Conservation (phyloP, 495 filamentous ascomycete species). For the Podospora pseudocomata region DNA sequence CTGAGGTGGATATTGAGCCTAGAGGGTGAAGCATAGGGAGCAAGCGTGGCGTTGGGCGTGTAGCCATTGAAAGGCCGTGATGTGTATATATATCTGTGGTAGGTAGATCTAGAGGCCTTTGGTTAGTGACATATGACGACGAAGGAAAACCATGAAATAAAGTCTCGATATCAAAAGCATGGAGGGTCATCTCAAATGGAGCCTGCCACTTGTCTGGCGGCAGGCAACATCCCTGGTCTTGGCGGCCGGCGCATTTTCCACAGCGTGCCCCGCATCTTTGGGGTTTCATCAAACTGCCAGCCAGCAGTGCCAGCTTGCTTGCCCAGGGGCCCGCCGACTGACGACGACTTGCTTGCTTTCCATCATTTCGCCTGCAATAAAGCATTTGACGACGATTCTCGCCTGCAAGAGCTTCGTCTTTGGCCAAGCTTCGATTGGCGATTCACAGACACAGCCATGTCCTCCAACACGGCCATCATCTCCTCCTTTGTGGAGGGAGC, state of each 20-base stretch:
- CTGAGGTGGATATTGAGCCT: slow-evolving; percentile 23
- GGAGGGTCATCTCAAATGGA: neutral
- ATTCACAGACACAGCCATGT: slow-evolving; percentile 25
- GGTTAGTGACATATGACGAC: neutral
- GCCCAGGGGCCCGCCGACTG: neutral
- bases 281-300: slow-evolving; percentile 3
- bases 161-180: neutral
- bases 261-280: slow-evolving; percentile 15
- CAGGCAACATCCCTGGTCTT: slow-evolving; percentile 13
- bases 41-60: slow-evolving; percentile 15
- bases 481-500: slow-evolving; percentile 91
- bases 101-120: slow-evolving; percentile 1
- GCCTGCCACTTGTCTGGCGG: slow-evolving; percentile 4
- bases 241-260: slow-evolving; percentile 12
- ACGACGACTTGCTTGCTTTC: neutral
- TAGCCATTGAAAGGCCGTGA: neutral
- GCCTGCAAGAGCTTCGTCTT: neutral
- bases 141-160: neutral
- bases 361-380: neutral
- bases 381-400: neutral
- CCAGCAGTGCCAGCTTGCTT: slow-evolving; percentile 5
- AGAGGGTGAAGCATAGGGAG: neutral
- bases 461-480: slow-evolving; percentile 56
- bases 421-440: neutral
- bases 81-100: neutral